Conservation (phyloP, 169 alveolate species). For the Eimeria praecox region DNA sequence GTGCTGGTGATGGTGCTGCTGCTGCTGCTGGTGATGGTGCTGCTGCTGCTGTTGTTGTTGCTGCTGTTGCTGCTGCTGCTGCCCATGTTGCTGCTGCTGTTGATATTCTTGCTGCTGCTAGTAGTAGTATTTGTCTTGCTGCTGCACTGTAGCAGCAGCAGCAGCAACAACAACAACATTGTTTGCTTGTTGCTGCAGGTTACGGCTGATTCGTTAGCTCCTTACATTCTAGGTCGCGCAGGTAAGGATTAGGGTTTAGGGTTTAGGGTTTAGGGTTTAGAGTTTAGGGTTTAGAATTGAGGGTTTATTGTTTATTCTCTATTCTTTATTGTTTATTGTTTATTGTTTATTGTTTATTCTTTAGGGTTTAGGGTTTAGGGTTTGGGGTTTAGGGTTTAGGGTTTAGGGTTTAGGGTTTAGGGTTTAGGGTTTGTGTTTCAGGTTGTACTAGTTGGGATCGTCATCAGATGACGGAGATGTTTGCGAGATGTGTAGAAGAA, state of each 20-base stretch:
- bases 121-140: neutral
- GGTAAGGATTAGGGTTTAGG: conserved; percentile 8
- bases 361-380: no score
- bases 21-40: neutral
- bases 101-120: no score
- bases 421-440: conserved; percentile 20
- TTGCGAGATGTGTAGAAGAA: neutral
- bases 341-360: no score
- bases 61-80: neutral
- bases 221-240: conserved; percentile 4
- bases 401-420: no score
- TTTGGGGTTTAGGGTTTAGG: no score
- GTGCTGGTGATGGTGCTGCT: neutral
- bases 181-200: neutral
- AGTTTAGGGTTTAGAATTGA: neutral
- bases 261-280: neutral
- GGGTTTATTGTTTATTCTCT: no score
- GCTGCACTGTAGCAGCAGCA: neutral
- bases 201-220: neutral
- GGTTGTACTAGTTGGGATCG: neutral
- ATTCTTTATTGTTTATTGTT: no score
- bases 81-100: neutral
- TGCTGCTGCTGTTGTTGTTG: conserved; percentile 9
- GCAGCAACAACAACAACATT: conserved; percentile 1
- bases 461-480: neutral